Conservation (phyloP, 2,329 filamentous ascomycete genomes). For the Coleophoma crateriformis region DNA sequence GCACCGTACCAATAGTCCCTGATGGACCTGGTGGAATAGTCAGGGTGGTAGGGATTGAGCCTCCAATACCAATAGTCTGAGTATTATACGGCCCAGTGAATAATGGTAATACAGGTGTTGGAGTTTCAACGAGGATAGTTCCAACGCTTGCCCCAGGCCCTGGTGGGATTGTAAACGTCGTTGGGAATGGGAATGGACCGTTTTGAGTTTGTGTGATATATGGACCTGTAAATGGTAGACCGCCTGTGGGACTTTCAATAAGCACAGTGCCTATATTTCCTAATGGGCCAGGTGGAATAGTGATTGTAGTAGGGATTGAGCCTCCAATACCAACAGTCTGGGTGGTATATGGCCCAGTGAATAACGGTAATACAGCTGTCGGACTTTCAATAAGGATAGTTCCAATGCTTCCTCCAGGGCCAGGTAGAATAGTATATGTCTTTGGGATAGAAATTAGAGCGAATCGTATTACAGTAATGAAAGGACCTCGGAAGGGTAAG, state of each 20-base stretch:
- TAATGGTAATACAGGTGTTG: no score
- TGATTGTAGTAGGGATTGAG: not conserved
- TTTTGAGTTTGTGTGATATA: not conserved
- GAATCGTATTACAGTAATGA: not conserved
- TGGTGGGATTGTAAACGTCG: not conserved
- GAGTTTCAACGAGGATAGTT: not conserved
- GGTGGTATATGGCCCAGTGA: not conserved
- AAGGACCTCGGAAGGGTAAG: not conserved
- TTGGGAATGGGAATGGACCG: not conserved
- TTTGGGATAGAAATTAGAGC: not conserved
- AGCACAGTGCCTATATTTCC: not conserved
- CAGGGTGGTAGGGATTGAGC: not conserved
- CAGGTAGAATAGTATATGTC: not conserved
- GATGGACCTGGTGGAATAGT: not conserved
- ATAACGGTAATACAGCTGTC: not conserved
- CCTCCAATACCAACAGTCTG: not conserved
- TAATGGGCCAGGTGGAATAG: not conserved
- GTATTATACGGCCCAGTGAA: not conserved
- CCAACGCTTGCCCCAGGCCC: not conserved
- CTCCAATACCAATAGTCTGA: not conserved
- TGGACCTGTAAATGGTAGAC: not conserved
- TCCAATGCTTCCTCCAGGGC: not conserved
- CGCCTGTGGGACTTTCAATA: not conserved
- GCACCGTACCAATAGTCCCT: not conserved
- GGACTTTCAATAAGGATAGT: not conserved